These are phyloP conservation scores for Suillus americanus DNA, from an alignment of 768 basidiomycete genomes.

Conservation along the genomic window DNA sequence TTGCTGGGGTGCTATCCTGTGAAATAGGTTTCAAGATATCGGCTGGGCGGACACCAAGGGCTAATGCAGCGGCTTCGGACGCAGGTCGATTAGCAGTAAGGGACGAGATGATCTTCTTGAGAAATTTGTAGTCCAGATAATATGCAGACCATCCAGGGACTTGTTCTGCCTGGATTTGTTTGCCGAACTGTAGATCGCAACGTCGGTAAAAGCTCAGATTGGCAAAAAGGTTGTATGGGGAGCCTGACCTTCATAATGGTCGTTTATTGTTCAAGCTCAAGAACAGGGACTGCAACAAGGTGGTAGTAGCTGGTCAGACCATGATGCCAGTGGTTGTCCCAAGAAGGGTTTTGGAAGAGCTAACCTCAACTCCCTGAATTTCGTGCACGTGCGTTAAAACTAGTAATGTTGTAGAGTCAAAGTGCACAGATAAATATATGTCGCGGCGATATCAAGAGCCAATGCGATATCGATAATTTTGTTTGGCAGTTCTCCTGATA, in stretches of 20 bases:
- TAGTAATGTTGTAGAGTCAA: neutral
- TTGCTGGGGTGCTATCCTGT: slow-evolving; percentile 31
- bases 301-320: slow-evolving; percentile 22
- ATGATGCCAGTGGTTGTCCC: slow-evolving; percentile 21
- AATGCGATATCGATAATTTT: neutral
- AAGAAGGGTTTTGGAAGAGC: slow-evolving; percentile 10
- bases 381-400: slow-evolving; percentile 50
- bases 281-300: slow-evolving; percentile 10
- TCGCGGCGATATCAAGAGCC: neutral
- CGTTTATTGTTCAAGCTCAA: slow-evolving; percentile 9
- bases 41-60: slow-evolving; percentile 74
- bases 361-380: neutral
- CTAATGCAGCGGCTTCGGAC: slow-evolving; percentile 85
- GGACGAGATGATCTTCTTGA: slow-evolving; percentile 98
- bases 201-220: neutral
- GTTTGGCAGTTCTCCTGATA: neutral
- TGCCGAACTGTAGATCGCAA: slow-evolving; percentile 76
- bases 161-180: slow-evolving; percentile 94
- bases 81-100: slow-evolving; percentile 87
- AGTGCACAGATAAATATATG: neutral
- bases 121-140: slow-evolving; percentile 97
- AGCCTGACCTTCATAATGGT: slow-evolving; percentile 32
- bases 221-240: slow-evolving; percentile 1
- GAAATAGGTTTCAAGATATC: slow-evolving; percentile 39
- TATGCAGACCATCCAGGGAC: slow-evolving; percentile 95